Evolutionary conservation across 441 rosid genomes (phyloP), one percentile per base, ranked within the genome.

Genomic region (Brassica balearica): DNA sequence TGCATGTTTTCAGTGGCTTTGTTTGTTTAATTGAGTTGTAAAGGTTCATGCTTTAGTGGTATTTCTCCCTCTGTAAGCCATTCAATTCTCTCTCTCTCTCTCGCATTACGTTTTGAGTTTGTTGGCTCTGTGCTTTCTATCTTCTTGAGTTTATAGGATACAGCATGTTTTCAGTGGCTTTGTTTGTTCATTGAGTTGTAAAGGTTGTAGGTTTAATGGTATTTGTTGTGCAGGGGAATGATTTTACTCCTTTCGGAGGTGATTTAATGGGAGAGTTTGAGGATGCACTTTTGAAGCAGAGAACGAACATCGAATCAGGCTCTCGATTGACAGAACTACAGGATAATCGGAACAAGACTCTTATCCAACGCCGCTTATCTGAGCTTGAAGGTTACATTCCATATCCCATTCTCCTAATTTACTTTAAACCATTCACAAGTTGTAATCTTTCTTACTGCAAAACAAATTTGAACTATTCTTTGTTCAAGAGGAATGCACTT

Each of bases 241-340:
- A 65, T 51, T 78, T 65, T 70, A 80, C 72, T 65, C 78, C 82
- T 38, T 17, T 25, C 29, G 83, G 84, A 48, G 84, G 86, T 62
- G 92, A 91, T 81, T 83, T 95, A 80, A 84, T 93, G 88, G 71
- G 79, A 46, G 96, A 90, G 55, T 85, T 95, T 77, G 97, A 91
- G 75, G 91, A 87, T 79, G 93, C 97, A 25, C 75, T 95, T 58
- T 78, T 87, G 64, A 84, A 82, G 73, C 94, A 87, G 79, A 74
- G 92, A 60, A 74, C 85, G 41, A 86, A 82, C 74, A 82, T 83
- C 80, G 84, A 77, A 79, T 89, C 92, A 53, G 90, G 90, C 70
- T 80, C 75, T 73, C 78, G 81, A 65, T 78, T 95, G 84, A 65
- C 78, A 19, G 87, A 90, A 59, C 77, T 85, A 2, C 81, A 78